A percentile compares a stretch with the other conserved stretches of the same genome.
Conservation (phyloP, 768 basidiomycete genomes). For the Panaeolus papilionaceus region DNA sequence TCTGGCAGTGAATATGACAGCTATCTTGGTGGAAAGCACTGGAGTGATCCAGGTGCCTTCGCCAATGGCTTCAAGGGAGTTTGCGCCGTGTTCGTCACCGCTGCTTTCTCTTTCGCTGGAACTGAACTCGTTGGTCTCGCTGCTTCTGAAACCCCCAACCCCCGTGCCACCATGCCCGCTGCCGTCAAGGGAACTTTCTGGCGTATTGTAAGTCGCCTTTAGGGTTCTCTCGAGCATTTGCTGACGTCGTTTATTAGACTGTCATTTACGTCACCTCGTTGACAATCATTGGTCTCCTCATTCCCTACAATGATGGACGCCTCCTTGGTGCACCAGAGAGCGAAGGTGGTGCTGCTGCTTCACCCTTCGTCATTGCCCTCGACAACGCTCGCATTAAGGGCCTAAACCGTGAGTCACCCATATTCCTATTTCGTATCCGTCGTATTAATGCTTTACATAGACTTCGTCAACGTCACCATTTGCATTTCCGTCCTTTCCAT, state of each 20-base stretch:
- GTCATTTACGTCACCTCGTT: conserved; percentile 51
- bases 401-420: conserved; percentile 40
- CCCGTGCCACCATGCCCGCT: conserved; percentile 47
- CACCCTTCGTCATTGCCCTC: conserved; percentile 53
- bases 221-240: neutral
- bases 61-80: conserved; percentile 54
- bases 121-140: conserved; percentile 55
- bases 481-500: conserved; percentile 54
- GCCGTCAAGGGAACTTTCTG: conserved; percentile 56
- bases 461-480: conserved; percentile 50
- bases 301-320: conserved; percentile 43
- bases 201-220: conserved; percentile 44
- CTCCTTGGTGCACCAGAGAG: conserved; percentile 37
- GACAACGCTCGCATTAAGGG: conserved; percentile 47
- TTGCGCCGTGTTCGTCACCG: conserved; percentile 53
- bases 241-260: conserved; percentile 33
- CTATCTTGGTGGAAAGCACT: conserved; percentile 46
- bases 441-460: conserved; percentile 21
- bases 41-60: conserved; percentile 47
- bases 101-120: conserved; percentile 53
- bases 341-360: conserved; percentile 45
- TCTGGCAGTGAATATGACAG: conserved; percentile 37
- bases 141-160: conserved; percentile 53
- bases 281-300: conserved; percentile 47
- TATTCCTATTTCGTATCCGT: neutral